Evolutionary conservation across 441 rosid genomes (phyloP).

Genomic region (Manihot esculenta): DNA sequence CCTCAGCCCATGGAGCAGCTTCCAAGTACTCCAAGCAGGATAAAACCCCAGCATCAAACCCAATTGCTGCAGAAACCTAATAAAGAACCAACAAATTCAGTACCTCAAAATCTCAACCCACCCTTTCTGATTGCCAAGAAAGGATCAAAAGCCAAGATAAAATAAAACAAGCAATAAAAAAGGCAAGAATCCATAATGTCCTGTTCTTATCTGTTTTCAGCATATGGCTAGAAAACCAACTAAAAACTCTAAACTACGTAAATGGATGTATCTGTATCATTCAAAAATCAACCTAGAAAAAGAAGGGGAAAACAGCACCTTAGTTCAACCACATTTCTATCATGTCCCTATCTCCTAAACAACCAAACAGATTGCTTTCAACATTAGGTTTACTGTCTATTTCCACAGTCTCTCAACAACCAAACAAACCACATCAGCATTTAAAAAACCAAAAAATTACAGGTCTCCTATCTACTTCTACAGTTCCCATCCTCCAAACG

Average conservation of each 20-base stretch:
- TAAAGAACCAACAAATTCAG: constrained; percentile 25
- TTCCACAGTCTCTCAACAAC: constrained; percentile 13
- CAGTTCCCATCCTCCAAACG: constrained; percentile 2
- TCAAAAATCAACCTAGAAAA: not conserved
- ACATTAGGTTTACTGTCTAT: constrained; percentile 7
- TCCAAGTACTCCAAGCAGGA: constrained; percentile 95
- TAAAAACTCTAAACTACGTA: not conserved
- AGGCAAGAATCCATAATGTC: not conserved
- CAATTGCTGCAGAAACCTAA: constrained; percentile 93
- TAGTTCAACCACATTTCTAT: not conserved
- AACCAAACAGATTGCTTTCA: not conserved
- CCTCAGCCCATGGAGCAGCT: constrained; percentile 99
- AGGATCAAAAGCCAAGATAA: not conserved
- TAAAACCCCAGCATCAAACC: constrained; percentile 87
- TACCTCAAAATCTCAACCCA: constrained; percentile 9
- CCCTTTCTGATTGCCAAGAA: not conserved
- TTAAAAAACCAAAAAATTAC: not conserved
- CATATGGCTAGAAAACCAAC: not conserved
- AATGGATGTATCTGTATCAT: not conserved
- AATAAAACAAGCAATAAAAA: not conserved
- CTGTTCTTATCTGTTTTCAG: not conserved
- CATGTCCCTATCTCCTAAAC: not conserved
- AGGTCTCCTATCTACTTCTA: not conserved
- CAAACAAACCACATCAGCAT: not conserved
- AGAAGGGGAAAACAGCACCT: not conserved